phyloP scores from a whole-genome alignment of 2,329 filamentous ascomycete genomes.

The Emergomyces pasteurianus region DNA sequence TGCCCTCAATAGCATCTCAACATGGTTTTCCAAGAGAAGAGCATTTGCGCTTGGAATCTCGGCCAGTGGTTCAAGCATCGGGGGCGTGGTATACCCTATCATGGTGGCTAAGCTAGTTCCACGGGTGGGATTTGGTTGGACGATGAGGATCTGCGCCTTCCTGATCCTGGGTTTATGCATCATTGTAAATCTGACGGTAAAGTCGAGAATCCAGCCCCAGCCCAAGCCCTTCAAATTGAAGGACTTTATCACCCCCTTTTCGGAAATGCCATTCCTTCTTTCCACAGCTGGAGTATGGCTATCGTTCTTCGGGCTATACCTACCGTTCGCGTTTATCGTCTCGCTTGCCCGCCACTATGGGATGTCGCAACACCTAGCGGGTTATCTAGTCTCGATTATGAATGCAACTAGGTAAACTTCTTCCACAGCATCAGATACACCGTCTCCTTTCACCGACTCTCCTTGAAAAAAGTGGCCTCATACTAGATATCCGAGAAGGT shows the following conservation, averaged over 20 bases:
- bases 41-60: conserved; percentile 44
- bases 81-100: conserved; percentile 51
- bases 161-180: conserved; percentile 48
- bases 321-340: conserved; percentile 43
- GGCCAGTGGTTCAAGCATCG: conserved; percentile 43
- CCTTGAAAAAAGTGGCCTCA: background rate
- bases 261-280: conserved; percentile 35
- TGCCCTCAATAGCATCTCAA: conserved; percentile 26
- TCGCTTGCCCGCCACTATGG: conserved; percentile 36
- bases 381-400: conserved; percentile 44
- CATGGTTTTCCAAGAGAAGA: conserved; percentile 43
- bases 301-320: conserved; percentile 49
- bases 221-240: conserved; percentile 32
- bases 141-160: conserved; percentile 46
- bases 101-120: conserved; percentile 46
- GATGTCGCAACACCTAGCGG: conserved; percentile 37
- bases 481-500: background rate
- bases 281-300: conserved; percentile 40
- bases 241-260: conserved; percentile 39
- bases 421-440: background rate
- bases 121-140: conserved; percentile 44
- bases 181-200: conserved; percentile 43
- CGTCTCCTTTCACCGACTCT: background rate
- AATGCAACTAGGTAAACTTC: conserved; percentile 34
- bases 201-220: conserved; percentile 29